Base-by-base conservation (phyloP, 371 early-diverging fungal genomes). In the Rhizopus sp. region DNA sequence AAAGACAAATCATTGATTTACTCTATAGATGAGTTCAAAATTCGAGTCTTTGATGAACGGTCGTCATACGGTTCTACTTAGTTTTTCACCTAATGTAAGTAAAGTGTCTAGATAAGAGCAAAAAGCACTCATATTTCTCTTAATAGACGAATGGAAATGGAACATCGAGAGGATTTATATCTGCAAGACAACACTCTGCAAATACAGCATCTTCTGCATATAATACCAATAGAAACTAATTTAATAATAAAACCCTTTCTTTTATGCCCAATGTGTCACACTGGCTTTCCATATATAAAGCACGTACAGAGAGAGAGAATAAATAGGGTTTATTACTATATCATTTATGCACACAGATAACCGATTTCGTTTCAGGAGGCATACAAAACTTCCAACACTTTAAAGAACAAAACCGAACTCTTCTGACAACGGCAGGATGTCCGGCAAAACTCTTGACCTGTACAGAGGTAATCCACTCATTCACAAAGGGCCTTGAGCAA, bases 391-490 rank as follows among this genome's bases (percentile, higher is more conserved):
- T 58, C 81, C 82, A 85, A 41, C 85, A 85, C 4, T 62, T 29
- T 0, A 71, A 68, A 0, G 83, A 82, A 33, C 85, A 85, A 60
- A 81, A 85, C 12, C 85, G 63, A 0, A 85, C 81, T 33, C 83
- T 72, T 42, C 81, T 71, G 1, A 82, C 85, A 1, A 85, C 83
- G 0, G 82, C 81, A 9, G 85, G 85, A 62, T 85, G 83, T 0
- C 85, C 85, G 16, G 71, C 68, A 60, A 78, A 85, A 34, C 81
- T 75, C 62, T 82, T 83, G 53, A 85, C 80, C 12, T 83, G 78
- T 3, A 85, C 81, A 33, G 83, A 82, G 2, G 83, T 78, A 3
- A 86, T 70, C 85, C 85, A 84, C 60, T 86, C 87, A 17, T 81
- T 76, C 42, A 84, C 78, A 64, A 82, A 84, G 0, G 84, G 78